phyloP scores from a whole-genome alignment of 2,329 filamentous ascomycete genomes.

The Cordyceps cateniannulata region DNA sequence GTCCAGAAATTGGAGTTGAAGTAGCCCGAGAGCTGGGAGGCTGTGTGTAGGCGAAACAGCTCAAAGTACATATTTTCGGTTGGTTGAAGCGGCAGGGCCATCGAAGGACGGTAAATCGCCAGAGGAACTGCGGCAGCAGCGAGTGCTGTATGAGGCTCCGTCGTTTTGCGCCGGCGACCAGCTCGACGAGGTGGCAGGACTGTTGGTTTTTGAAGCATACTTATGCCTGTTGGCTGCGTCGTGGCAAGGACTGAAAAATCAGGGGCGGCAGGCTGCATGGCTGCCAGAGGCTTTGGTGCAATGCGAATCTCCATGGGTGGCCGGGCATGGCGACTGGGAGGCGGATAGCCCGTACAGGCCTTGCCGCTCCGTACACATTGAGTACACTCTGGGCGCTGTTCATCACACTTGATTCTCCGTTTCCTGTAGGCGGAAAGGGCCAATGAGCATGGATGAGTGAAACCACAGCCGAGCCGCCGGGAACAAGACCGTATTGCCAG shows the following conservation, averaged over 20 bases:
- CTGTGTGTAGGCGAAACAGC: constrained; percentile 54
- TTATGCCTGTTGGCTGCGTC: constrained; percentile 6
- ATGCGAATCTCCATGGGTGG: constrained; percentile 43
- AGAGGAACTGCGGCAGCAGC: neutral
- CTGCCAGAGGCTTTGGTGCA: constrained; percentile 38
- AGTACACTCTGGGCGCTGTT: constrained; percentile 52
- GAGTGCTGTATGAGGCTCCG: neutral
- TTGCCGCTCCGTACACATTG: constrained; percentile 55
- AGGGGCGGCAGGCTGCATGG: constrained; percentile 15
- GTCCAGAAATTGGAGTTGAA: constrained; percentile 63
- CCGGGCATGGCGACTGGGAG: constrained; percentile 42
- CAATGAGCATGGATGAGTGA: constrained; percentile 12
- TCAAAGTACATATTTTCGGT: constrained; percentile 55
- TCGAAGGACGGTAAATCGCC: constrained; percentile 25
- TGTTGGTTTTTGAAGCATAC: constrained; percentile 19
- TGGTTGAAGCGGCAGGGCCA: constrained; percentile 40
- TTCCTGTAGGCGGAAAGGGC: constrained; percentile 32
- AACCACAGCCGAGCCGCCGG: neutral
- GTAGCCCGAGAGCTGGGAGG: constrained; percentile 58
- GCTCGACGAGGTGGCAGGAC: constrained; percentile 26
- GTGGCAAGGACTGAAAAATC: neutral
- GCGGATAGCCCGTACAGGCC: constrained; percentile 55
- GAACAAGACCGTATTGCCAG: neutral
- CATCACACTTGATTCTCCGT: constrained; percentile 61
- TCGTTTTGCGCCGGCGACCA: neutral